phyloP scores from a whole-genome alignment of 139 green algal species.

The Astrephomene gubernaculifera region DNA sequence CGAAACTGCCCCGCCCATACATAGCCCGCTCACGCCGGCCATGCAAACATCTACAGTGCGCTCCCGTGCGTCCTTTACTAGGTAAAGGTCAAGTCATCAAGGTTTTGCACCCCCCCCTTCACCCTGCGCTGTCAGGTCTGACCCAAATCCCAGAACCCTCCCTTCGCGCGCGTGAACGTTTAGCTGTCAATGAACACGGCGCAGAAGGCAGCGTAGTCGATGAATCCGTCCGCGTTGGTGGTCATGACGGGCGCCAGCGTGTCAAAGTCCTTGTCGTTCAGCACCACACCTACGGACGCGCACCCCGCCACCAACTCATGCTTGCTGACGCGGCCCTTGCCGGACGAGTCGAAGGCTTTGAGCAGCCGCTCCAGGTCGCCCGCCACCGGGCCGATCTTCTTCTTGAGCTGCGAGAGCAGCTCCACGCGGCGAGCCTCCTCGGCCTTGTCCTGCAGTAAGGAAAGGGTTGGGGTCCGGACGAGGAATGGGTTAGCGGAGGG shows the following conservation, averaged over 20 bases:
- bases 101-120: too few relatives aligned
- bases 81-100: too few relatives aligned
- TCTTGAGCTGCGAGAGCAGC: conserved; percentile 49
- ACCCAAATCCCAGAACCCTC: too few relatives aligned
- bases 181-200: conserved; percentile 34
- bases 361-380: conserved; percentile 48
- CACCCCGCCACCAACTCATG: conserved; percentile 64
- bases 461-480: neutral
- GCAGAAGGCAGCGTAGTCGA: conserved; percentile 54
- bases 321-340: conserved; percentile 45
- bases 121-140: too few relatives aligned
- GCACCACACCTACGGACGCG: conserved; percentile 69
- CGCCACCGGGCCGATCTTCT: conserved; percentile 55
- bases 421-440: conserved; percentile 37
- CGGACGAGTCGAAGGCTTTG: conserved; percentile 29
- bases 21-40: too few relatives aligned
- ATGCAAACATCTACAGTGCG: too few relatives aligned
- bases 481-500: neutral
- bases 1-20: too few relatives aligned
- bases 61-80: too few relatives aligned
- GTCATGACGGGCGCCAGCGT: conserved; percentile 53
- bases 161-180: too few relatives aligned
- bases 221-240: conserved; percentile 41
- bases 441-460: conserved; percentile 33
- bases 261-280: conserved; percentile 65